phyloP scores from a whole-genome alignment of 2,329 filamentous ascomycete genomes.

The Talaromyces sp. region DNA sequence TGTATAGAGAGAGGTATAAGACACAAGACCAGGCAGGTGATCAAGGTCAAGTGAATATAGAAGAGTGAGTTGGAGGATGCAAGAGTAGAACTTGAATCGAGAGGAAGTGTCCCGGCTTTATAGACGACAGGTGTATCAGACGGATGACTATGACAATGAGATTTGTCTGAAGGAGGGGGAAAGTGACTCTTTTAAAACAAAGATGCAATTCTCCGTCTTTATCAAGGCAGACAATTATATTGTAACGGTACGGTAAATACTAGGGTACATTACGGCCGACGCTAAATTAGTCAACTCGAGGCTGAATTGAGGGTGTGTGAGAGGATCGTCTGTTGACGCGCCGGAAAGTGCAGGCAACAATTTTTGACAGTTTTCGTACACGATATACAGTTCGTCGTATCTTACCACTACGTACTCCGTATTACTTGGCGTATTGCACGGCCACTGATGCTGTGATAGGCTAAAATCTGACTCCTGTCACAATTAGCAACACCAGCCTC shows the following conservation, averaged over 20 bases:
- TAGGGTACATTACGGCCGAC: neutral
- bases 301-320: slow-evolving; percentile 1
- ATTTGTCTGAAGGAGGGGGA: slow-evolving; percentile 8
- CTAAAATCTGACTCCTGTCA: neutral
- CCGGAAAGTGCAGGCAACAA: slow-evolving; percentile 11
- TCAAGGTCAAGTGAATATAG: slow-evolving; percentile 8
- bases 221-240: slow-evolving; percentile 14
- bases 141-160: slow-evolving; percentile 1
- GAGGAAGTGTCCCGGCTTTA: slow-evolving; percentile 7
- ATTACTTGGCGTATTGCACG: slow-evolving; percentile 1
- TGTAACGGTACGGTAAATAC: slow-evolving; percentile 17
- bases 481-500: slow-evolving; percentile 8
- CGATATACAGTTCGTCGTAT: neutral
- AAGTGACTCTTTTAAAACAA: slow-evolving; percentile 10
- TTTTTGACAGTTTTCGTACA: neutral
- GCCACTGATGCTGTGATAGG: slow-evolving; percentile 3
- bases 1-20: neutral
- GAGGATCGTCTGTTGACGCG: slow-evolving; percentile 5
- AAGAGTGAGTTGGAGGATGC: slow-evolving; percentile 1
- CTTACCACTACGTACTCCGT: neutral
- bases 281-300: neutral
- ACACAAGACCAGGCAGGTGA: slow-evolving; percentile 3
- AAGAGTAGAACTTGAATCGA: neutral
- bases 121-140: slow-evolving; percentile 9
- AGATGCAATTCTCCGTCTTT: neutral